Conservation (phyloP, 805 yeast species). For the Candida pini region DNA sequence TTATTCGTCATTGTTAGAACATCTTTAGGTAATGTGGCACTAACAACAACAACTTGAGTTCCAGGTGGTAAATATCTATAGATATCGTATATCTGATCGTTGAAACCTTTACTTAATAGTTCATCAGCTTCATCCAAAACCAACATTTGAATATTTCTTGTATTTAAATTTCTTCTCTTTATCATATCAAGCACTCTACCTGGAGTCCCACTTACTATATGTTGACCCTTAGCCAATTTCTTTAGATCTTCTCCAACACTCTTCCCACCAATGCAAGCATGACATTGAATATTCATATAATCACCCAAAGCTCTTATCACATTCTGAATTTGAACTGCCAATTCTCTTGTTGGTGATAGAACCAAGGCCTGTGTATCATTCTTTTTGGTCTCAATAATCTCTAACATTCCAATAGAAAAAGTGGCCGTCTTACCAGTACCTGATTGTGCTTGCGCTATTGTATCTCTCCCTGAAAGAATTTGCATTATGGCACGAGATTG, state of each 20-base stretch:
- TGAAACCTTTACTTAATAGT: slow-evolving; percentile 87
- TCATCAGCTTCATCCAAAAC: slow-evolving; percentile 98
- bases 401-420: slow-evolving; percentile 60
- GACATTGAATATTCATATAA: slow-evolving; percentile 85
- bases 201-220: slow-evolving; percentile 96
- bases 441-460: slow-evolving; percentile 81
- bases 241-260: slow-evolving; percentile 81
- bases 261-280: slow-evolving; percentile 98
- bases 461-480: slow-evolving; percentile 68
- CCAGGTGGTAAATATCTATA: slow-evolving; percentile 82
- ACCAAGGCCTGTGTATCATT: slow-evolving; percentile 88
- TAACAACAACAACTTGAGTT: slow-evolving; percentile 90
- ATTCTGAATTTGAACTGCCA: slow-evolving; percentile 92
- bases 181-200: slow-evolving; percentile 97
- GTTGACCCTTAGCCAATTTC: slow-evolving; percentile 80
- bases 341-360: slow-evolving; percentile 95
- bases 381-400: slow-evolving; percentile 60
- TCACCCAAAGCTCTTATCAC: slow-evolving; percentile 87
- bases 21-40: slow-evolving; percentile 92
- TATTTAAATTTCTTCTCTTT: slow-evolving; percentile 76
- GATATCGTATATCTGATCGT: slow-evolving; percentile 92
- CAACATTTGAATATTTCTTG: slow-evolving; percentile 86
- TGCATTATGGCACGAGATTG: slow-evolving; percentile 78
- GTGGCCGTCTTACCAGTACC: slow-evolving; percentile 94
- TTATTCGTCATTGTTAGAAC: slow-evolving; percentile 86